Percentiles rank a stretch among this genome's conserved stretches.
phyloP scores from a whole-genome alignment of 179 eudicot species.

The Beta corolliflora region DNA sequence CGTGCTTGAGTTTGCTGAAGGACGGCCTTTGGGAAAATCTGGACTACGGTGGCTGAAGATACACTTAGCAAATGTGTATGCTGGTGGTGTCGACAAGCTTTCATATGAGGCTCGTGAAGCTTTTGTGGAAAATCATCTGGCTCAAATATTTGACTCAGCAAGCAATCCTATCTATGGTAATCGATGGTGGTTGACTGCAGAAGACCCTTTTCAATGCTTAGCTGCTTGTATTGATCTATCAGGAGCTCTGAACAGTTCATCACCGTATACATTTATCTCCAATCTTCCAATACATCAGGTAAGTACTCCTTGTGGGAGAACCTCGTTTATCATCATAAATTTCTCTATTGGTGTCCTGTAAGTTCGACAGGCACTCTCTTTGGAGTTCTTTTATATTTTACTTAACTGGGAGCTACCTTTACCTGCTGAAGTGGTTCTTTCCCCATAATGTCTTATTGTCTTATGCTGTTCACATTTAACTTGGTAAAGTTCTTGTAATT shows the following conservation, averaged over 20 bases:
- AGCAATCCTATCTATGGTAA: conserved; percentile 68
- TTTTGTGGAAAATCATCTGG: conserved; percentile 70
- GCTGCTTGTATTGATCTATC: conserved; percentile 86
- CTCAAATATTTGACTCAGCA: conserved; percentile 74
- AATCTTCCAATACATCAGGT: conserved; percentile 94
- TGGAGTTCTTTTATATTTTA: background rate
- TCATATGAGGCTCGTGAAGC: conserved; percentile 69
- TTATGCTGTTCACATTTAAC: background rate
- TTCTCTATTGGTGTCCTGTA: background rate
- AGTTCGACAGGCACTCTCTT: conserved; percentile 4
- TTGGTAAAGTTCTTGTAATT: background rate
- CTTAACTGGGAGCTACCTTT: background rate
- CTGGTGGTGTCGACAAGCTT: conserved; percentile 78
- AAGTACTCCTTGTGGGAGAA: conserved; percentile 16
- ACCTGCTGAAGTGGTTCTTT: background rate
- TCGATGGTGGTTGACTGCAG: conserved; percentile 88
- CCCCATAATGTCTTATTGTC: background rate
- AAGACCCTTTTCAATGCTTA: conserved; percentile 94
- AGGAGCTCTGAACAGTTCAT: conserved; percentile 69
- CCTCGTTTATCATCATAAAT: conserved; percentile 1
- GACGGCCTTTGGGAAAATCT: conserved; percentile 76
- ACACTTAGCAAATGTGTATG: conserved; percentile 86
- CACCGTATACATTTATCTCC: conserved; percentile 65
- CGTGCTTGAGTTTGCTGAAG: conserved; percentile 88
- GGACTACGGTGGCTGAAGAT: conserved; percentile 84